Evolutionary conservation across 2,329 filamentous ascomycete species (phyloP).

Genomic region (Talaromyces marneffei): DNA sequence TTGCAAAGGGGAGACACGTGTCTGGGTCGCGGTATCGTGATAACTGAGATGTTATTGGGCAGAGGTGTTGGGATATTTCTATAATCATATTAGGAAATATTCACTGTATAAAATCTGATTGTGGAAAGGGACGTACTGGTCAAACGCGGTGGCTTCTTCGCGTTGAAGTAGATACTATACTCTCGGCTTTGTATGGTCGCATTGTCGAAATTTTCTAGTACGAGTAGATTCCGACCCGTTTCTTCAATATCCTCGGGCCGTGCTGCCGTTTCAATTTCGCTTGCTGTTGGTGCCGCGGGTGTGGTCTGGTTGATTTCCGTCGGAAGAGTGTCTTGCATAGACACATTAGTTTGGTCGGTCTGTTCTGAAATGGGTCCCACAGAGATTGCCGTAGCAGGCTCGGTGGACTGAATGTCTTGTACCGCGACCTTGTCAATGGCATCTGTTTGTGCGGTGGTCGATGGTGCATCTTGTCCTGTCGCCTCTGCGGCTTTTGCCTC

Average conservation of each 20-base stretch:
- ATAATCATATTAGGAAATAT: constrained; percentile 11
- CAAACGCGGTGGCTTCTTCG: constrained; percentile 44
- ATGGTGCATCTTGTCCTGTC: neutral
- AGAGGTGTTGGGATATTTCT: constrained; percentile 52
- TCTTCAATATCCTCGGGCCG: constrained; percentile 42
- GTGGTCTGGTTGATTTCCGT: constrained; percentile 17
- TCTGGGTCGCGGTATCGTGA: constrained; percentile 80
- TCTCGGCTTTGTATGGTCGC: constrained; percentile 51
- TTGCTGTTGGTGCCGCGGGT: constrained; percentile 5
- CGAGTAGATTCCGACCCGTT: constrained; percentile 53
- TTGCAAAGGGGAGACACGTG: constrained; percentile 76
- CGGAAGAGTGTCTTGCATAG: neutral
- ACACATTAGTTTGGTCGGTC: neutral
- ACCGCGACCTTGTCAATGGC: neutral
- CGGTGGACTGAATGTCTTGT: neutral
- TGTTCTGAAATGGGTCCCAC: neutral
- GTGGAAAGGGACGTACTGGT: constrained; percentile 38
- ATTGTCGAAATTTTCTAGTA: constrained; percentile 54
- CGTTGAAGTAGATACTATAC: constrained; percentile 52
- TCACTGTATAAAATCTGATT: neutral
- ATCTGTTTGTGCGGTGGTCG: neutral
- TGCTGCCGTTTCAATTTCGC: constrained; percentile 21
- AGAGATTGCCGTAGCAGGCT: neutral
- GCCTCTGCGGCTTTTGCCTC: neutral
- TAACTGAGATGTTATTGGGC: constrained; percentile 74